A percentile compares a stretch with the other conserved stretches of the same genome.
Evolutionary conservation across 352 stramenopile species (phyloP).

Genomic region (Achlya hypogyna): DNA sequence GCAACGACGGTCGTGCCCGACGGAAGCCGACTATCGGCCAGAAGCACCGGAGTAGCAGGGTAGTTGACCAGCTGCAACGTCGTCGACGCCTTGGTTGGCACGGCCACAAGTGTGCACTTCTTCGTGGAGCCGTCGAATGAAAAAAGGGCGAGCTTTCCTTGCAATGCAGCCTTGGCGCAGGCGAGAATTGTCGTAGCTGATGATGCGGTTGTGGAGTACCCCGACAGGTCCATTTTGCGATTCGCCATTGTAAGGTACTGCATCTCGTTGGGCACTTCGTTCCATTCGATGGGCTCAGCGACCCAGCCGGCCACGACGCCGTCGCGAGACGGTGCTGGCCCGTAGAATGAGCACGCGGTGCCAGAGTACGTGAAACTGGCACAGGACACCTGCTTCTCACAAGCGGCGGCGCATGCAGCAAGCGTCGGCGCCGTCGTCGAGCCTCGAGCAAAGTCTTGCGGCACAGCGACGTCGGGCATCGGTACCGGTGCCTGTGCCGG

Average conservation of each 20-base stretch:
- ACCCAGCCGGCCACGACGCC: constrained; percentile 8
- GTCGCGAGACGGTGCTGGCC: not conserved
- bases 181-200: not conserved
- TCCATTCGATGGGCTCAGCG: not conserved
- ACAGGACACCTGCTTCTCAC: not conserved
- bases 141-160: not conserved
- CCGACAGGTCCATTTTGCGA: not conserved
- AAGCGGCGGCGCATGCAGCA: not conserved
- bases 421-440: not conserved
- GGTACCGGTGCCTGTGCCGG: not conserved
- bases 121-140: not conserved
- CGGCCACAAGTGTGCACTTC: not conserved
- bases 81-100: not conserved
- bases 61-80: not conserved
- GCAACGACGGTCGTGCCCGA: not conserved
- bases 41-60: not conserved
- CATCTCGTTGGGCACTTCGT: not conserved
- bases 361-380: not conserved
- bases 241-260: not conserved
- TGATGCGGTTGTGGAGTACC: not conserved
- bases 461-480: not conserved
- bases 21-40: not conserved
- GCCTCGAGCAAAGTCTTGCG: not conserved
- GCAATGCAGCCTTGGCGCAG: not conserved
- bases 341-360: not conserved